Base-by-base conservation (phyloP, 1,284 basidiomycete genomes). In the Fistulinella staudtii region DNA sequence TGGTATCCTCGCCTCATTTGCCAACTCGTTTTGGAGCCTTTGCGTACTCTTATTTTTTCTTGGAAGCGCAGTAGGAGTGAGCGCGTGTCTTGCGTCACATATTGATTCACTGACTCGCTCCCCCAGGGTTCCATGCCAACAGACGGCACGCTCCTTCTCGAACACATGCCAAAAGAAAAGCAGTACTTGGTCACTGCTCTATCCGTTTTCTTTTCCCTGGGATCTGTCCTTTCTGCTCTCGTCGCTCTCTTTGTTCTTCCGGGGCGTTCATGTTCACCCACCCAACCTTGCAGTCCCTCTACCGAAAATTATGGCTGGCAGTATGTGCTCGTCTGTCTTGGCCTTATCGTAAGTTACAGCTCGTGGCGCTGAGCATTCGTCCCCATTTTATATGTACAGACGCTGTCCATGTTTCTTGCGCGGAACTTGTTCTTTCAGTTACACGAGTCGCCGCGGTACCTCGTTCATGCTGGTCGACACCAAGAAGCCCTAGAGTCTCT, bases 191-290 rank as follows among this genome's bases (percentile, higher is more conserved):
- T 98, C 38, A 98, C 94, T 0, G 89, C 89, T 0, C 77, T 98
- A n/a, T 95, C 92, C 5, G 81, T 96, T 17, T 99, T 98, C 73
- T 96, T 96, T 72, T 93, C 91, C 3, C 70, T 95, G 36, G 93
- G 93, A 33, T 83, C 93, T 0, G 90, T 96, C 21, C 63, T 95
- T 7, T 75, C 90, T 2, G 90, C 93, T 0, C 63, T 90, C 8
- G 79, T 93, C 28, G 89, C 81, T 23, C 76, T 93, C 24, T 46
- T 85, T 23, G 75, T 93, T 38, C 77, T 97, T 25, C 93, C 93
- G 0, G 68, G 75, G 14, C 73, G 82, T 52, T 90, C 89, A 1
- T 97, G 93, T 61, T n/a, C n/a, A n/a, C n/a, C n/a, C n/a, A 56
- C 68, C 13, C 59, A 61, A 15, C 60, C 70, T 1, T 92, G 89